Conservation (phyloP, 2,329 filamentous ascomycete species). For the Aspergillus jensenii region DNA sequence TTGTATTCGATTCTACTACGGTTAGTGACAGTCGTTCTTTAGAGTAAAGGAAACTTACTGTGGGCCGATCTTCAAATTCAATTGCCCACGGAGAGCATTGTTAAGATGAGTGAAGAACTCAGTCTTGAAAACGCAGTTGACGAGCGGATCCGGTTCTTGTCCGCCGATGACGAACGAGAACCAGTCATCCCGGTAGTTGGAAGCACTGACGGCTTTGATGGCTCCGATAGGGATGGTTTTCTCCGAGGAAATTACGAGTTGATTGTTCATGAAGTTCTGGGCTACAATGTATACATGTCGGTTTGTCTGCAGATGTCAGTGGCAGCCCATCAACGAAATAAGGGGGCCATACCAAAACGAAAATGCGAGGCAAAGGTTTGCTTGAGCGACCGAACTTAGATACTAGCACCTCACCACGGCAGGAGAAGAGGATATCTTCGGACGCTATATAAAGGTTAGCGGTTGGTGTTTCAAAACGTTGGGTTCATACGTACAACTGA, state of each 20-base stretch:
- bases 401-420: conserved; percentile 83
- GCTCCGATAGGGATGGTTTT: conserved; percentile 78
- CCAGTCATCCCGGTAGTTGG: conserved; percentile 89
- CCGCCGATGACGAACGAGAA: conserved; percentile 86
- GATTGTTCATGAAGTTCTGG: conserved; percentile 77
- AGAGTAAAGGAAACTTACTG: conserved; percentile 43
- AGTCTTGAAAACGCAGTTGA: conserved; percentile 94
- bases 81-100: conserved; percentile 72
- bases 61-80: conserved; percentile 80
- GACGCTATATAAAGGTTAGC: conserved; percentile 28
- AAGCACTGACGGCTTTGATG: conserved; percentile 83
- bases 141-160: conserved; percentile 87
- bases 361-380: conserved; percentile 81
- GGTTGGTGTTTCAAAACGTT: neutral
- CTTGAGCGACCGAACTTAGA: conserved; percentile 96
- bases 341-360: conserved; percentile 62
- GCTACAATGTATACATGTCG: conserved; percentile 87
- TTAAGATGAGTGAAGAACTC: conserved; percentile 94
- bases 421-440: conserved; percentile 84
- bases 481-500: conserved; percentile 56
- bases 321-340: neutral
- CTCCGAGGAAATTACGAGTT: conserved; percentile 78
- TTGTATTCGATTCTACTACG: conserved; percentile 79
- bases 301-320: conserved; percentile 56
- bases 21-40: neutral